Base-by-base conservation (phyloP, 768 basidiomycete genomes). In the Mycena venus region DNA sequence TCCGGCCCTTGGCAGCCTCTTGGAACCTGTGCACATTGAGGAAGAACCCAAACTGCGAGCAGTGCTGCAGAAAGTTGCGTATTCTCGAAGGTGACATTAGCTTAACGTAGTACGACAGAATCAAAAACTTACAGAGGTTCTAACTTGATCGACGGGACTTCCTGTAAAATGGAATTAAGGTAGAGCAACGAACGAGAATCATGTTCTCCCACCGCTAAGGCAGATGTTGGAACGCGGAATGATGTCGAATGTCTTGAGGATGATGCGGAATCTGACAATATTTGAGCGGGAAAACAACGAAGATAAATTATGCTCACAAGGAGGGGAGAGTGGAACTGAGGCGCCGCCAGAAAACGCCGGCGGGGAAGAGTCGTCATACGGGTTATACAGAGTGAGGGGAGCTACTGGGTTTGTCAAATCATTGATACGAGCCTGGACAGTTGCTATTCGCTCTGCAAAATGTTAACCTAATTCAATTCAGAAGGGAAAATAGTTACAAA, bases 381-480 rank as follows among this genome's bases (percentile, higher is more conserved):
- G 80, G 7, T 77, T 42, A 27, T 77, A 42, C 0, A 85, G 67
- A 27, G 77, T 67, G 23, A 85, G 80, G 74, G 1, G 44, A 7
- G 36, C 36, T 38, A 34, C 0, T 70, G 85, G 83, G 56, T 84
- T 67, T 67, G 85, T 82, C 8, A 86, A 42, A 25, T 85, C 83
- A 32, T 78, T 75, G 1, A 89, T 80, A 29, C 88, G 84, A 27
- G 81, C 80, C 72, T 83, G 83, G n/a, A 89, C 77, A 17, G 83
- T 80, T 0, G 81, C 76, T 11, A 89, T 78, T 11, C 88, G 81
- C 21, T 86, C 85, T 73, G 40, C 8, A 34, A 21, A 32, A 42
- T 17, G 23, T 75, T 49, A 67, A 38, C 53, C 10, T 4, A 17
- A 21, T 8, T 12, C 19, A 14, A 25, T 12, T 11, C 5, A 23